Evolutionary conservation across 2,329 filamentous ascomycete species (phyloP).

Genomic region (Dendryphion nanum): DNA sequence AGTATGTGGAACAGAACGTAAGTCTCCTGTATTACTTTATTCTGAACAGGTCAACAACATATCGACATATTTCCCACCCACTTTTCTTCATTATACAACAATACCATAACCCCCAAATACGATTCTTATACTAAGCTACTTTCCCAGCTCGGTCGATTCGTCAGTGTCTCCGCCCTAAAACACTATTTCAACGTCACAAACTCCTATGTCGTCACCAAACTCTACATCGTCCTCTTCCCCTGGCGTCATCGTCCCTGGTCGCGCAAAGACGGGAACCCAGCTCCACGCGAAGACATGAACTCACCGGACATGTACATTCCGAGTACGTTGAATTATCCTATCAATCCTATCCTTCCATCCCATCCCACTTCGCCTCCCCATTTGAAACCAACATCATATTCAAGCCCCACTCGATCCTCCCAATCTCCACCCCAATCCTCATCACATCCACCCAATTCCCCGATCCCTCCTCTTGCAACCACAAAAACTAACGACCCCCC

Average conservation of each 20-base stretch:
- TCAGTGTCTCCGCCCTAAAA: constrained; percentile 90
- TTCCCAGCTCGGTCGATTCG: constrained; percentile 71
- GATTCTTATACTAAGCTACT: constrained; percentile 1
- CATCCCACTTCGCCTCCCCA: neutral
- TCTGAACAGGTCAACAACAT: no score
- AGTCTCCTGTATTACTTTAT: no score
- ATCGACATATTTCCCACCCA: neutral
- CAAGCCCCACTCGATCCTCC: neutral
- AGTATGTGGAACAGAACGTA: constrained; percentile 95
- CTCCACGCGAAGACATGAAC: constrained; percentile 93
- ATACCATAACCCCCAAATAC: no score
- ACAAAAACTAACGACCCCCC: constrained; percentile 5
- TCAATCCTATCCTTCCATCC: no score
- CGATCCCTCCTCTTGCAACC: neutral
- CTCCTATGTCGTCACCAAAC: constrained; percentile 90
- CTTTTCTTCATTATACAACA: neutral
- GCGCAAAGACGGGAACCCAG: constrained; percentile 82
- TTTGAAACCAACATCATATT: neutral
- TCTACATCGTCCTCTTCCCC: constrained; percentile 90
- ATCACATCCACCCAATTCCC: neutral
- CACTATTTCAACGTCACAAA: constrained; percentile 99
- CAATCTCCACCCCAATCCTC: neutral
- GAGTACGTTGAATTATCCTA: constrained; percentile 13
- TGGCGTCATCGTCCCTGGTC: constrained; percentile 99
- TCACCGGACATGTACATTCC: constrained; percentile 99